Conservation (phyloP, 1,139 yeast genomes). For the Wickerhamiella pararugosa region DNA sequence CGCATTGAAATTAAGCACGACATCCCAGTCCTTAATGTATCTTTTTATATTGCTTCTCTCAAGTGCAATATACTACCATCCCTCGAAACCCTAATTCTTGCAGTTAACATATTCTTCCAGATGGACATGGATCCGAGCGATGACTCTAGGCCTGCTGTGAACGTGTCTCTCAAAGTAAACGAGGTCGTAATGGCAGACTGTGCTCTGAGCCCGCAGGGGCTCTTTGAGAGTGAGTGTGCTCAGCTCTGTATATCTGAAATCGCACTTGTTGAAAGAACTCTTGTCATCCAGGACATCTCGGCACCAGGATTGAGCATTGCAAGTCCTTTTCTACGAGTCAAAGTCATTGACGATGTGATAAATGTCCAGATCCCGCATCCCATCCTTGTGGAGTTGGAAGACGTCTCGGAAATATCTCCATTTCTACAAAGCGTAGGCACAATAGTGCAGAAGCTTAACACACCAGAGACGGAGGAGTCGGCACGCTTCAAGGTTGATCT, state of each 20-base stretch:
- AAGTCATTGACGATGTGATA: neutral
- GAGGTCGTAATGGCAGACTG: neutral
- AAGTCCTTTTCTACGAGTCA: neutral
- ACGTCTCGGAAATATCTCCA: neutral
- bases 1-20: neutral
- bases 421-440: neutral
- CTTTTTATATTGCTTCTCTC: neutral
- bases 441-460: constrained; percentile 2
- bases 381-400: neutral
- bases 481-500: constrained; percentile 9
- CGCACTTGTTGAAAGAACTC: neutral
- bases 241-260: neutral
- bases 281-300: neutral
- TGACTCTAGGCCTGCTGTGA: neutral
- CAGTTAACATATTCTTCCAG: constrained; percentile 1
- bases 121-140: neutral
- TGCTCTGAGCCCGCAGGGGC: neutral
- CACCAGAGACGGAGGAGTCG: constrained; percentile 12
- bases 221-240: neutral
- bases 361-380: constrained; percentile 3
- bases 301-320: neutral
- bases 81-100: neutral
- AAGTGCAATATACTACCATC: neutral
- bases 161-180: neutral
- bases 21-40: constrained; percentile 1